Base-by-base conservation (phyloP, 2,329 filamentous ascomycete genomes). In the Scytalidium sp. region DNA sequence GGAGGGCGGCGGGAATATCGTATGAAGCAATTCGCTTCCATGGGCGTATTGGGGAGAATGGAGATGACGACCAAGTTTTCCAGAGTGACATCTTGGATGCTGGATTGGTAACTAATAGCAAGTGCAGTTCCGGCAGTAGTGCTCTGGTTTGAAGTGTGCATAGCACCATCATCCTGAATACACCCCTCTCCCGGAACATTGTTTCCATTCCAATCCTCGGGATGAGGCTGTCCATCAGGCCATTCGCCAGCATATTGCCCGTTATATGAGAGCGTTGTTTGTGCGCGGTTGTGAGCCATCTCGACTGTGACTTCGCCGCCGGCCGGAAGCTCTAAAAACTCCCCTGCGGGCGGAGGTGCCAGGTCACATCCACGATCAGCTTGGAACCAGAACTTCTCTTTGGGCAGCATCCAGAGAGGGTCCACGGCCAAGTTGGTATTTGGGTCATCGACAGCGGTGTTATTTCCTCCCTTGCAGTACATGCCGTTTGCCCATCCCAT, bases 21-120 rank as follows among this genome's bases (percentile, higher is more conserved):
- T 70, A 72, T 11, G 62, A 66, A 1, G 69, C 66, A 8, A 66
- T 23, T n/a, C 67, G 60, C 49, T 70, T 65, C 67, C 68, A 49
- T n/a, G 10, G 47, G 47, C 7, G 47, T 45, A 19, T 42, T 49
- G 19, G 71, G 65, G 47, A 68, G 59, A 1, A 76, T 72, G 1
- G 70, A 71, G 52, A 79, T 78, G 3, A 80, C 74, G 2, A 73
- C 73, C n/a, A 79, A 63, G 54, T 78, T 78, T 42, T 76, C 72
- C 64, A 76, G 71, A 3, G 68, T 75, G 3, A 79, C 74, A 22
- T 71, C 65, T 41, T 60, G 59, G 19, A 77, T 57, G n/a, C 78
- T 70, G 7, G 65, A 67, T 50, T 75, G 63, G 53, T 79, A 79
- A 20, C 71, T 74, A 46, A 79, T 79, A 1, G 75, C 76, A 57